A percentile compares a stretch with the other conserved stretches of the same genome.
These are phyloP conservation scores for Exserohilum turcica DNA, from an alignment of 2,329 filamentous ascomycete genomes.

Conservation along the genomic window DNA sequence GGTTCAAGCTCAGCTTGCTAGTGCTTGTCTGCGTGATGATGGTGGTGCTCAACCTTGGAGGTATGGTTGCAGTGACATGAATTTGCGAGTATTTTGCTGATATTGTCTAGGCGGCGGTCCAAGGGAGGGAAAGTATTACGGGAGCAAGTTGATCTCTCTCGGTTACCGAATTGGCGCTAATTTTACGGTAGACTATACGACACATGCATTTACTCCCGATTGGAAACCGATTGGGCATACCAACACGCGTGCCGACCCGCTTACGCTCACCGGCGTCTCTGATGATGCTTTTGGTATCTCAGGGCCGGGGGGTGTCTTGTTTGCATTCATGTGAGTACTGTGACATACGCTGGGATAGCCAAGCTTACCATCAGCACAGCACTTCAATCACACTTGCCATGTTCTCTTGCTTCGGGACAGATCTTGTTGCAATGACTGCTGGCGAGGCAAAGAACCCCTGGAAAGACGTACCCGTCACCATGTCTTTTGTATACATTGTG, in stretches of 20 bases:
- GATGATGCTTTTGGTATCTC: constrained; percentile 27
- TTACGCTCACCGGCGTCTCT: constrained; percentile 12
- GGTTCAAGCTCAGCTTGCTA: constrained; percentile 38
- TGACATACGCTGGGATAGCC: background rate
- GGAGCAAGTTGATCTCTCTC: constrained; percentile 8
- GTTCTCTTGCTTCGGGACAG: constrained; percentile 41
- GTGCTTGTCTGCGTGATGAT: constrained; percentile 31
- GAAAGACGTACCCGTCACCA: constrained; percentile 36
- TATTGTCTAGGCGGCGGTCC: constrained; percentile 10
- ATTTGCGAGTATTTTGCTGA: background rate
- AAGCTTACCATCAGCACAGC: constrained; percentile 14
- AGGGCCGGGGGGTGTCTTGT: constrained; percentile 31
- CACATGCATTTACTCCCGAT: constrained; percentile 26
- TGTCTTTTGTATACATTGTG: constrained; percentile 41
- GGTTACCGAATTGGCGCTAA: background rate
- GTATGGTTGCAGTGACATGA: constrained; percentile 10
- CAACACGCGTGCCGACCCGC: background rate
- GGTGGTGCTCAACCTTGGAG: constrained; percentile 37
- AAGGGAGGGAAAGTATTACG: constrained; percentile 15
- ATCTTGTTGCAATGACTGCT: constrained; percentile 39
- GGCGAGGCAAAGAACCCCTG: constrained; percentile 39
- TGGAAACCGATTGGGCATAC: constrained; percentile 33
- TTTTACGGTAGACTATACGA: constrained; percentile 24
- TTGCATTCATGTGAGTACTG: constrained; percentile 35
- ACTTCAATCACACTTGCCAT: constrained; percentile 38